phyloP scores from a whole-genome alignment of 164 flowering plant genomes.

The Santalum album region DNA sequence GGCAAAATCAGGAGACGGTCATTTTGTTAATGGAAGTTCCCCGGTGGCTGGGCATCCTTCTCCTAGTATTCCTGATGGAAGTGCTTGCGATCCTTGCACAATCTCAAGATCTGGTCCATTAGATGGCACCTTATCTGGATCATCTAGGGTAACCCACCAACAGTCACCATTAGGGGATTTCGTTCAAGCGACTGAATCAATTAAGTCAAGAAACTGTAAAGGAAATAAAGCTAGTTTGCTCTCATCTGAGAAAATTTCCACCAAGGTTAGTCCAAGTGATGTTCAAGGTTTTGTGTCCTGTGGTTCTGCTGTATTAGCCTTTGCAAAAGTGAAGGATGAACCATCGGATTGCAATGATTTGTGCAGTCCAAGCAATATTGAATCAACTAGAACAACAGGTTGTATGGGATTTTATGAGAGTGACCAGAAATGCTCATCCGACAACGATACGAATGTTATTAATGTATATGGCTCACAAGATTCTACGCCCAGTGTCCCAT shows the following conservation, averaged over 20 bases:
- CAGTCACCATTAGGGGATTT: constrained; percentile 3
- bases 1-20: constrained; percentile 8
- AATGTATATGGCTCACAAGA: not conserved
- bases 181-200: constrained; percentile 1
- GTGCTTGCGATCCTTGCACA: not conserved
- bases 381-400: not conserved
- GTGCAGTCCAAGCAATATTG: not conserved
- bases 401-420: not conserved
- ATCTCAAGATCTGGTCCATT: constrained; percentile 4
- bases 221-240: constrained; percentile 7
- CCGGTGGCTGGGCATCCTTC: constrained; percentile 2
- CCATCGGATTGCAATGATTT: constrained; percentile 13
- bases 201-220: not conserved
- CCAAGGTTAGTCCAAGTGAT: constrained; percentile 7
- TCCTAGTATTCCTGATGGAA: constrained; percentile 5
- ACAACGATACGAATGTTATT: no score
- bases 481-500: not conserved
- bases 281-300: constrained; percentile 3
- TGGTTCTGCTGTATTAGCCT: constrained; percentile 14
- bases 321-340: constrained; percentile 41
- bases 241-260: constrained; percentile 6
- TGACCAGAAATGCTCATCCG: not conserved
- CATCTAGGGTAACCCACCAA: constrained; percentile 2
- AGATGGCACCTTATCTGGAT: constrained; percentile 7
- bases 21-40: constrained; percentile 3